Percentiles rank a stretch among this genome's conserved stretches.
These are phyloP conservation scores for Linum trigynum DNA, from an alignment of 345 rosid genomes.

Conservation along the genomic window DNA sequence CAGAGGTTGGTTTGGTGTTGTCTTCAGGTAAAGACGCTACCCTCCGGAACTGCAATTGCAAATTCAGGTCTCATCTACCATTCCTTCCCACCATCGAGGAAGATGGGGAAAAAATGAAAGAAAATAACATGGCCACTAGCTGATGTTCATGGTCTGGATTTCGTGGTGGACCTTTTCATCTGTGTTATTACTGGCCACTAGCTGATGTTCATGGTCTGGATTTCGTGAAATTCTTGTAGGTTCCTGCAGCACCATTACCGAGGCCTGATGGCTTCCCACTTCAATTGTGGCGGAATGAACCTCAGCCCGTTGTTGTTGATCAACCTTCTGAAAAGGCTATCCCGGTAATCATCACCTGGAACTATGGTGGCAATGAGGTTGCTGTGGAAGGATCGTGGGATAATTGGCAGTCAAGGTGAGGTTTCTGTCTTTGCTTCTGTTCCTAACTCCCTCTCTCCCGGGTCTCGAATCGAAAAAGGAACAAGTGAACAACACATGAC, in stretches of 20 bases:
- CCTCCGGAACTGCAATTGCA: too few relatives aligned
- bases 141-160: too few relatives aligned
- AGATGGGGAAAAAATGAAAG: too few relatives aligned
- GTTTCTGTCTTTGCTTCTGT: background rate
- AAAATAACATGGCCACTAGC: too few relatives aligned
- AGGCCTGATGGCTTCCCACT: constrained; percentile 37
- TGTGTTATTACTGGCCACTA: background rate
- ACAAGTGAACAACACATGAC: constrained; percentile 4
- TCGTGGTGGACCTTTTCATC: background rate
- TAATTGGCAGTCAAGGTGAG: constrained; percentile 68
- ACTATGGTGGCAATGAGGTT: constrained; percentile 76
- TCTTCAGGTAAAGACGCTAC: too few relatives aligned
- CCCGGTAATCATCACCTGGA: constrained; percentile 79
- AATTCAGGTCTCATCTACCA: too few relatives aligned
- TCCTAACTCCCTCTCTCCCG: background rate
- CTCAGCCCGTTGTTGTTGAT: constrained; percentile 31
- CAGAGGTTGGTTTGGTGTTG: too few relatives aligned
- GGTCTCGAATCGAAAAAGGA: background rate
- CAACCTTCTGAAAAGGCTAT: constrained; percentile 47
- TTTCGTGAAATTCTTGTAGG: constrained; percentile 26
- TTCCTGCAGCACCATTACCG: constrained; percentile 57
- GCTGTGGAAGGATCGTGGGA: constrained; percentile 94
- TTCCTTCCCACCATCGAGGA: too few relatives aligned
- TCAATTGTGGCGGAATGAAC: constrained; percentile 41
- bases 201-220: background rate